phyloP scores from a whole-genome alignment of 75 land plant species.

The Chamaecyparis obtusa region DNA sequence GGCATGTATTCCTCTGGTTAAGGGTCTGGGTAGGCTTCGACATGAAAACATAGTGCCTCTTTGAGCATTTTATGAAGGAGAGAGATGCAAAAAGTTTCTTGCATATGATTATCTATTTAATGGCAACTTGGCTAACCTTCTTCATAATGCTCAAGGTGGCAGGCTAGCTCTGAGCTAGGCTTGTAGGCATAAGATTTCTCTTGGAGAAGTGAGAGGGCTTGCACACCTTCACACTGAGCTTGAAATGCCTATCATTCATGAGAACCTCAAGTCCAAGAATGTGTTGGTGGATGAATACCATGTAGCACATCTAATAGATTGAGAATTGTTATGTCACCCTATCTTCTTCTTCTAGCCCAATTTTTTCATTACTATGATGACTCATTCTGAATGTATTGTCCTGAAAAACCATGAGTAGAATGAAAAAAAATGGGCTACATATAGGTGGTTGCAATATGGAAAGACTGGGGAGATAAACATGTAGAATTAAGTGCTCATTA shows the following conservation, averaged over 20 bases:
- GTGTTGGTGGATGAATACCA: conserved; percentile 30
- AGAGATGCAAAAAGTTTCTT: conserved; percentile 30
- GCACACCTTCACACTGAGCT: no score
- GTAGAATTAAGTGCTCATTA: neutral
- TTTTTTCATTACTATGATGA: neutral
- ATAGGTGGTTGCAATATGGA: neutral
- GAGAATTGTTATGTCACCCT: neutral
- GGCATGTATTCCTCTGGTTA: conserved; percentile 10
- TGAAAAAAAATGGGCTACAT: neutral
- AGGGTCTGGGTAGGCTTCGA: conserved; percentile 24
- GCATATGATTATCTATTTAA: conserved; percentile 27
- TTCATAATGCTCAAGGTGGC: conserved; percentile 15
- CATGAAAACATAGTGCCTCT: conserved; percentile 31
- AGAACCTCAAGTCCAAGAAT: conserved; percentile 39
- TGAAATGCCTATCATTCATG: conserved; percentile 21
- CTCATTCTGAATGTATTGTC: neutral
- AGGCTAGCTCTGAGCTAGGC: conserved; percentile 25
- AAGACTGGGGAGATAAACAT: neutral
- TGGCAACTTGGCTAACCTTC: conserved; percentile 30
- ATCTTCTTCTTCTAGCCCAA: neutral
- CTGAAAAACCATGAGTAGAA: neutral
- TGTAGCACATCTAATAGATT: conserved; percentile 27
- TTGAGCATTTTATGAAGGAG: conserved; percentile 26
- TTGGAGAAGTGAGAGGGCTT: conserved; percentile 32
- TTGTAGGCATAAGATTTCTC: conserved; percentile 30